phyloP scores from a whole-genome alignment of 2,329 filamentous ascomycete species.

The Ceratocystis lukuohia region DNA sequence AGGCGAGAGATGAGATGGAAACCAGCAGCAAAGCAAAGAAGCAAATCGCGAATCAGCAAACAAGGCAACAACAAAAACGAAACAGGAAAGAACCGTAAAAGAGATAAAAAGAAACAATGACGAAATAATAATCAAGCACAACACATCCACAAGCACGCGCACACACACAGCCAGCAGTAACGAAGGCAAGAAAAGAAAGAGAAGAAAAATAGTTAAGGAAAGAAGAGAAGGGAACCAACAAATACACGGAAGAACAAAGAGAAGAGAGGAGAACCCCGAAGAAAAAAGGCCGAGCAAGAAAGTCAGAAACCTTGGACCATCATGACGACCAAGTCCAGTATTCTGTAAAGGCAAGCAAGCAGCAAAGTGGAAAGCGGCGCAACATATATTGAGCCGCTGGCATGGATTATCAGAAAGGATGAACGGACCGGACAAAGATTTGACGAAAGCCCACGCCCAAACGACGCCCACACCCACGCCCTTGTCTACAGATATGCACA shows the following conservation, averaged over 20 bases:
- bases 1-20: background rate
- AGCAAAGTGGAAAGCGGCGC: slow-evolving; percentile 8
- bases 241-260: background rate
- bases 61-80: background rate
- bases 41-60: background rate
- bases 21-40: background rate
- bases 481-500: too few relatives aligned
- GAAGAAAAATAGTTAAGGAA: background rate
- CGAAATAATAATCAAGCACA: background rate
- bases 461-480: background rate
- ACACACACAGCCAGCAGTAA: background rate
- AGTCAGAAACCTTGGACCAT: background rate
- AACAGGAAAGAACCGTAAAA: background rate
- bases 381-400: slow-evolving; percentile 7
- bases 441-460: background rate
- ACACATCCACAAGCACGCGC: background rate
- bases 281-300: background rate
- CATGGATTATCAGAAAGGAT: slow-evolving; percentile 10
- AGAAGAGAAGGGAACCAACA: slow-evolving; percentile 5
- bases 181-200: slow-evolving; percentile 11
- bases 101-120: background rate
- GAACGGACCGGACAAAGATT: slow-evolving; percentile 3
- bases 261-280: background rate
- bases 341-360: background rate
- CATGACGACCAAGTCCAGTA: background rate